phyloP scores from a whole-genome alignment of 2,329 filamentous ascomycete genomes.

The Periconia sp. region DNA sequence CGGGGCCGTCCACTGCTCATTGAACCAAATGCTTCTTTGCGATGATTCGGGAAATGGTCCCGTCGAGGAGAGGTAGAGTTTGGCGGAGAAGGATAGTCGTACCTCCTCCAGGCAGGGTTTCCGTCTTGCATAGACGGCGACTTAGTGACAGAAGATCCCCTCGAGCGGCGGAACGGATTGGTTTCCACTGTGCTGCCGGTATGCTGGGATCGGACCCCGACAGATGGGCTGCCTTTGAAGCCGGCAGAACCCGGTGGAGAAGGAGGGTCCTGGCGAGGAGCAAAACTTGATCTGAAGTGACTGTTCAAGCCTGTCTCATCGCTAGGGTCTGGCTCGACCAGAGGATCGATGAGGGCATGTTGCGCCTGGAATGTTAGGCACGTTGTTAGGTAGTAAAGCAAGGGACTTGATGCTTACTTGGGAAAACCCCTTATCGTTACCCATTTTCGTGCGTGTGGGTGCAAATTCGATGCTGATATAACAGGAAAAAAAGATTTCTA shows the following conservation, averaged over 20 bases:
- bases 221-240: slow-evolving; percentile 31
- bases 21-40: slow-evolving; percentile 38
- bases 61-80: slow-evolving; percentile 61
- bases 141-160: slow-evolving; percentile 37
- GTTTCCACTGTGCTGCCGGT: slow-evolving; percentile 47
- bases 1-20: slow-evolving; percentile 37
- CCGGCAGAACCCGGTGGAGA: slow-evolving; percentile 40
- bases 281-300: slow-evolving; percentile 59
- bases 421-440: slow-evolving; percentile 18
- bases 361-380: slow-evolving; percentile 58
- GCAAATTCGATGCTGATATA: too few species aligned
- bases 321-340: slow-evolving; percentile 70
- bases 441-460: slow-evolving; percentile 14
- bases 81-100: slow-evolving; percentile 59
- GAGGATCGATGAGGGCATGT: slow-evolving; percentile 71
- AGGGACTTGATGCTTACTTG: slow-evolving; percentile 18
- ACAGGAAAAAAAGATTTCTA: too few species aligned
- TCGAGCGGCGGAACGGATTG: slow-evolving; percentile 52
- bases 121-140: slow-evolving; percentile 23
- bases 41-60: slow-evolving; percentile 41
- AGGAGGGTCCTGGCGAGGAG: slow-evolving; percentile 34
- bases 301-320: slow-evolving; percentile 70
- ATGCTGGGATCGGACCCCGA: slow-evolving; percentile 35
- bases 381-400: background rate
- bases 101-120: slow-evolving; percentile 29